These are phyloP conservation scores for Halteria grandinella DNA, from an alignment of 73 alveolate genomes.

Conservation along the genomic window DNA sequence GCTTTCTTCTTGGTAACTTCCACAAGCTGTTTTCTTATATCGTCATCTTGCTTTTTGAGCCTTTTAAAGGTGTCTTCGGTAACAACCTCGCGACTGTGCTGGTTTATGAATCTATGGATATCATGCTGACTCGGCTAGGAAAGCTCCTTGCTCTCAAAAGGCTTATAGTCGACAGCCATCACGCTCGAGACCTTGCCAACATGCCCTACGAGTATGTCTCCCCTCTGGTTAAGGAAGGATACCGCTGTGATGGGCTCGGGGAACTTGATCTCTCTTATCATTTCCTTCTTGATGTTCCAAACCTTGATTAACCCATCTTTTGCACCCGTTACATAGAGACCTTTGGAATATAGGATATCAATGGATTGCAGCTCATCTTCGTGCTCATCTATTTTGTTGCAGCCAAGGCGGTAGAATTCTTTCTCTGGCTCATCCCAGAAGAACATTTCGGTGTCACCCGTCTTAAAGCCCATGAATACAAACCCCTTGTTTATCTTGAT, in stretches of 20 bases:
- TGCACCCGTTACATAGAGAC: slow-evolving; percentile 47
- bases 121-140: background rate
- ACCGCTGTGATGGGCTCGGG: slow-evolving; percentile 67
- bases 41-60: slow-evolving; percentile 53
- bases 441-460: slow-evolving; percentile 68
- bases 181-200: slow-evolving; percentile 54
- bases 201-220: slow-evolving; percentile 69
- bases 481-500: background rate
- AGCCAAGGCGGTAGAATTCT: slow-evolving; percentile 46
- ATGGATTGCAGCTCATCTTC: slow-evolving; percentile 39
- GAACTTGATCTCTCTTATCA: slow-evolving; percentile 66
- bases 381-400: slow-evolving; percentile 64
- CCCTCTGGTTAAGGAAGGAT: slow-evolving; percentile 53
- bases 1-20: too few relatives aligned
- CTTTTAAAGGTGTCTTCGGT: slow-evolving; percentile 46
- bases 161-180: slow-evolving; percentile 54
- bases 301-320: slow-evolving; percentile 67
- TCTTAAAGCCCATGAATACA: slow-evolving; percentile 41
- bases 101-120: background rate
- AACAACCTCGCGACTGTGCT: slow-evolving; percentile 11
- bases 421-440: slow-evolving; percentile 54
- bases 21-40: slow-evolving; percentile 21
- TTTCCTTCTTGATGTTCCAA: slow-evolving; percentile 62
- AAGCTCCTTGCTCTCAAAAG: slow-evolving; percentile 17
- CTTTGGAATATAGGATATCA: background rate